phyloP scores from a whole-genome alignment of 2,329 filamentous ascomycete genomes.

The Fusarium palustre region DNA sequence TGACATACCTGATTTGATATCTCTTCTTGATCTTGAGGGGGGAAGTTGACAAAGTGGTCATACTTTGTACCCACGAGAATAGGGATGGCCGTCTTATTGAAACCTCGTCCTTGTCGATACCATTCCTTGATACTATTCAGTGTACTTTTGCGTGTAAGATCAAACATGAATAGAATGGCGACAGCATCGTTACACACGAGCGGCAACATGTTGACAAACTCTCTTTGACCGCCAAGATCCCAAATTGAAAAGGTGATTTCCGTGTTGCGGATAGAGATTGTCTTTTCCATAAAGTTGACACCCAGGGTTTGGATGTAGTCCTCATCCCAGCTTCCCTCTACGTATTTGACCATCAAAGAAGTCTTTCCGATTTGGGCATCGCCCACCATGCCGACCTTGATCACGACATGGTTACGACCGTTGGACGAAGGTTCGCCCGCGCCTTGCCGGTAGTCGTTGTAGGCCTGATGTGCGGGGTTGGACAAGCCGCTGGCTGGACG shows the following conservation, averaged over 20 bases:
- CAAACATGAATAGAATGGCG: slow-evolving; percentile 99
- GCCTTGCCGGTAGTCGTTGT: slow-evolving; percentile 60
- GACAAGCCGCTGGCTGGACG: slow-evolving; percentile 68
- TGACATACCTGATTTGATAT: slow-evolving; percentile 87
- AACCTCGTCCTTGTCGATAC: slow-evolving; percentile 96
- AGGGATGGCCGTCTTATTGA: slow-evolving; percentile 99
- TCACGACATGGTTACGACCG: slow-evolving; percentile 82
- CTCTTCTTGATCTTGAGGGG: slow-evolving; percentile 96
- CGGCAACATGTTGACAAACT: slow-evolving; percentile 99
- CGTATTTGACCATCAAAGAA: slow-evolving; percentile 99
- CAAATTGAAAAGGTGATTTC: slow-evolving; percentile 99
- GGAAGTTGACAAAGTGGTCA: slow-evolving; percentile 99
- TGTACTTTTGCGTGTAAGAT: slow-evolving; percentile 96
- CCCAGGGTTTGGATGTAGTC: slow-evolving; percentile 99
- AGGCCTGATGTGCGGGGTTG: slow-evolving; percentile 54
- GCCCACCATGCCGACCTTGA: slow-evolving; percentile 99
- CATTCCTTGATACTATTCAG: slow-evolving; percentile 99
- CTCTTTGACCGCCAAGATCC: slow-evolving; percentile 96
- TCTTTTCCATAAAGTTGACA: slow-evolving; percentile 99
- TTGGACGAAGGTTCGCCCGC: slow-evolving; percentile 54
- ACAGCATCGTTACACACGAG: slow-evolving; percentile 99
- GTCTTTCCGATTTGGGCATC: slow-evolving; percentile 99
- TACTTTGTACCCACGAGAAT: slow-evolving; percentile 98
- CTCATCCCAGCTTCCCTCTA: slow-evolving; percentile 99
- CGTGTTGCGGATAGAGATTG: slow-evolving; percentile 98